Base-by-base conservation (phyloP, 2,329 filamentous ascomycete genomes). In the Curvularia lunata region DNA sequence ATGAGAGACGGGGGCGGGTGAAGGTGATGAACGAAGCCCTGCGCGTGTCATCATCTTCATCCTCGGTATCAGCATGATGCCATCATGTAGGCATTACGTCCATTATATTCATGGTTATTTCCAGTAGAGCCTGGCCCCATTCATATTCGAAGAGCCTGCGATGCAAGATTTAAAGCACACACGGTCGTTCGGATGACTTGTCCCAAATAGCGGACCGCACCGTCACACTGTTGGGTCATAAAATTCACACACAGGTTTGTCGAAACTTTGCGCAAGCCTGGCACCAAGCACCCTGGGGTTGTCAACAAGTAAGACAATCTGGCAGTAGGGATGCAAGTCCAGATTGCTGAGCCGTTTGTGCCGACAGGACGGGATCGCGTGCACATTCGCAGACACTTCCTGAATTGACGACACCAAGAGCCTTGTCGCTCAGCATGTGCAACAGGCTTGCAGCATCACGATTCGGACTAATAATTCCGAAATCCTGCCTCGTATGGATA, bases 151-250 rank as follows among this genome's bases (percentile, higher is more conserved):
- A n/a, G 16, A 2, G 16, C 5, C 34, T 37, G 6, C 5, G 18
- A 37, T 28, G 25, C 7, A 16, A 21, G 40, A 27, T 19, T 12
- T 13, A 28, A 34, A 18, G 16, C 16, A 49, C 12, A 28, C 8
- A 18, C 21, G 21, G 5, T n/a, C 8, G 12, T 38, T 28, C 21
- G 21, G 47, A 38, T 40, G 8, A 13, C 10, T 21, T 19, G 16
- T 49, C 16, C 32, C 25, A 16, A 28, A 9, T 34, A 49, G 21
- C 47, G 47, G 47, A 40, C 34, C 47, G 47, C 34, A 49, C 47
- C 47, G 47, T 49, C 40, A 28, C 34, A 38, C 34, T 21, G 47
- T 40, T 19, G 32, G 32, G 21, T 40, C 19, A 23, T 38, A 34
- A 32, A 49, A 3, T 25, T 12, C 8, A 27, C 30, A 16, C 7